phyloP scores from a whole-genome alignment of 116 monocot species.

The Trichopus zeylanicus region DNA sequence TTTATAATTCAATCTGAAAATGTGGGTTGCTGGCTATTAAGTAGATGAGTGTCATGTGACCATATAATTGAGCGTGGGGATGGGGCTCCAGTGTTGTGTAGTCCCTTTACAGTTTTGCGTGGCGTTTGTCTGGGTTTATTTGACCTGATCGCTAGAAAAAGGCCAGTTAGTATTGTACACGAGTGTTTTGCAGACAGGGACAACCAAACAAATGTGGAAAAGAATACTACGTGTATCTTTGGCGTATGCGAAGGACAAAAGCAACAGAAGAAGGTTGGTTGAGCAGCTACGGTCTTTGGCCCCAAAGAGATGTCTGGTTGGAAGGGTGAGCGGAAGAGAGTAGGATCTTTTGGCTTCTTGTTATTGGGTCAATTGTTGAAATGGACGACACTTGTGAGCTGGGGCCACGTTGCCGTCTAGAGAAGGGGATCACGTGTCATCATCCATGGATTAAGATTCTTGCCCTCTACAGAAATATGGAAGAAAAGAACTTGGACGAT shows the following conservation, averaged over 20 bases:
- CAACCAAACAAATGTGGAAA: no score
- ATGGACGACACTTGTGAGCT: neutral
- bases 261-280: no score
- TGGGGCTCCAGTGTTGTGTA: neutral
- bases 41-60: slow-evolving; percentile 1
- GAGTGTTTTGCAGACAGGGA: no score
- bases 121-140: neutral
- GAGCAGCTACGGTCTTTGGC: no score
- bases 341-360: neutral
- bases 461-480: neutral
- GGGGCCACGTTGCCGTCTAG: no score
- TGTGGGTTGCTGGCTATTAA: neutral
- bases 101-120: neutral
- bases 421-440: neutral
- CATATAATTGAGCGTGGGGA: neutral
- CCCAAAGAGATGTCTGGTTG: neutral
- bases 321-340: neutral
- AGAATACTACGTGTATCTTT: no score
- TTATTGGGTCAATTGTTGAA: neutral
- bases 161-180: no score
- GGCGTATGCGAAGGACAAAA: no score
- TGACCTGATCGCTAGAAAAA: no score
- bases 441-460: neutral
- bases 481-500: no score
- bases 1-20: neutral